Evolutionary conservation across 805 yeast species (phyloP).

Genomic region (Clavispora fructus): DNA sequence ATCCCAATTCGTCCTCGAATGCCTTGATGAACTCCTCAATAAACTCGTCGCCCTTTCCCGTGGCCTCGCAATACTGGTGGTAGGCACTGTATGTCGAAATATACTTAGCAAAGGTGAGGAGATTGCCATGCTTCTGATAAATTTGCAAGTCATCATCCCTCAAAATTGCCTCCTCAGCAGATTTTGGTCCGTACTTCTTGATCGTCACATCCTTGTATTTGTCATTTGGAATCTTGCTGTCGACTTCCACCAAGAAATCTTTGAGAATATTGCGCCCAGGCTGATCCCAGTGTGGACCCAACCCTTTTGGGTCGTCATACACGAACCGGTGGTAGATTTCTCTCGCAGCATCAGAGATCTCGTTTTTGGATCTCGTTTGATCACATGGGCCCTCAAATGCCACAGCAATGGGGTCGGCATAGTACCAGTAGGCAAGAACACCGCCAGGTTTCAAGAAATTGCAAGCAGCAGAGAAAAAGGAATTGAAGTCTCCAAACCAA

Average conservation of each 20-base stretch:
- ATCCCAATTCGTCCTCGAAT: slow-evolving; percentile 38
- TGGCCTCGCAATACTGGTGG: slow-evolving; percentile 47
- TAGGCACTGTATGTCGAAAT: slow-evolving; percentile 68
- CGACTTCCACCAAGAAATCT: slow-evolving; percentile 36
- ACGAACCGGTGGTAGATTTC: slow-evolving; percentile 32
- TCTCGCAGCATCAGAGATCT: slow-evolving; percentile 17
- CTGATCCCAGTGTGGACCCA: slow-evolving; percentile 80
- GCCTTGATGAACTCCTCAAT: slow-evolving; percentile 28
- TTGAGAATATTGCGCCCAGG: slow-evolving; percentile 66
- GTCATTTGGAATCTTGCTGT: slow-evolving; percentile 36
- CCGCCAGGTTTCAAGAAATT: slow-evolving; percentile 13
- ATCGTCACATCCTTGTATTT: slow-evolving; percentile 36
- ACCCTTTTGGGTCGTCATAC: slow-evolving; percentile 36
- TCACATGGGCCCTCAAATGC: slow-evolving; percentile 17
- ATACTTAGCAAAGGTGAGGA: slow-evolving; percentile 48
- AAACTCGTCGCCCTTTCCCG: slow-evolving; percentile 30
- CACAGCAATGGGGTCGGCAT: slow-evolving; percentile 27
- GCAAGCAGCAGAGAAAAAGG: slow-evolving; percentile 10
- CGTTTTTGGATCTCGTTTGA: slow-evolving; percentile 8
- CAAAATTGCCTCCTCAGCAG: slow-evolving; percentile 8
- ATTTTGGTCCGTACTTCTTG: slow-evolving; percentile 20
- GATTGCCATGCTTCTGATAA: slow-evolving; percentile 30
- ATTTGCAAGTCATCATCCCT: slow-evolving; percentile 22
- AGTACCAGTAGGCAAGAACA: slow-evolving; percentile 17
- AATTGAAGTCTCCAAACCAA: slow-evolving; percentile 16